Conservation (phyloP, 371 early-diverging fungal genomes). For the Cokeromyces recurvatus region DNA sequence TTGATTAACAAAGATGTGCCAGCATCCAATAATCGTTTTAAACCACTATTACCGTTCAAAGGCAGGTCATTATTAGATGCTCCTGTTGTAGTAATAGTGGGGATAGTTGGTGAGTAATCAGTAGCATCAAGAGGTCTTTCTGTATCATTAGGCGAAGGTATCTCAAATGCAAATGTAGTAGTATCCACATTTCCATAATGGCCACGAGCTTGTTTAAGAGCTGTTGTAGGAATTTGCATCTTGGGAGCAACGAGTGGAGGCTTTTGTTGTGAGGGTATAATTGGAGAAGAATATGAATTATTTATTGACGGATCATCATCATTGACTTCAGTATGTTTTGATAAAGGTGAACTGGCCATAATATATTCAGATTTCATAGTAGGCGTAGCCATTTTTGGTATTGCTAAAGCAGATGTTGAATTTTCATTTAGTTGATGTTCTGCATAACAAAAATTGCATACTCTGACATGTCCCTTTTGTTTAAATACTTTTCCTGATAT, state of each 20-base stretch:
- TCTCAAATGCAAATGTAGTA: constrained; percentile 32
- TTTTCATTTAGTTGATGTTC: constrained; percentile 32
- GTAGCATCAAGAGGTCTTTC: constrained; percentile 5
- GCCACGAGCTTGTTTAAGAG: constrained; percentile 28
- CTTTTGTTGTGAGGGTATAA: constrained; percentile 44
- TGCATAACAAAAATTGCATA: constrained; percentile 75
- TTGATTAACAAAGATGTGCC: constrained; percentile 34
- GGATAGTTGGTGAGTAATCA: background rate
- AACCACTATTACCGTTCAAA: constrained; percentile 9
- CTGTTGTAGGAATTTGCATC: constrained; percentile 44
- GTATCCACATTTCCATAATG: constrained; percentile 40
- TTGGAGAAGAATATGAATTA: constrained; percentile 10
- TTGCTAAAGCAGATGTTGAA: too few species aligned
- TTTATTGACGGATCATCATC: background rate
- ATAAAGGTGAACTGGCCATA: background rate
- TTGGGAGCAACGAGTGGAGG: constrained; percentile 39
- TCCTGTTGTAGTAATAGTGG: constrained; percentile 1
- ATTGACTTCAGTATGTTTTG: background rate
- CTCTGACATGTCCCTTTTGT: constrained; percentile 69
- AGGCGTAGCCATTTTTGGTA: too few species aligned
- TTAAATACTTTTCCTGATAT: constrained; percentile 69
- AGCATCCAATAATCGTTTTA: constrained; percentile 37
- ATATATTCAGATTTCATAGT: too few species aligned
- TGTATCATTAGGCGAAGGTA: constrained; percentile 13
- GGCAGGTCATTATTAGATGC: background rate